phyloP scores from a whole-genome alignment of 1,284 basidiomycete species.

The Schizophyllum amplum region DNA sequence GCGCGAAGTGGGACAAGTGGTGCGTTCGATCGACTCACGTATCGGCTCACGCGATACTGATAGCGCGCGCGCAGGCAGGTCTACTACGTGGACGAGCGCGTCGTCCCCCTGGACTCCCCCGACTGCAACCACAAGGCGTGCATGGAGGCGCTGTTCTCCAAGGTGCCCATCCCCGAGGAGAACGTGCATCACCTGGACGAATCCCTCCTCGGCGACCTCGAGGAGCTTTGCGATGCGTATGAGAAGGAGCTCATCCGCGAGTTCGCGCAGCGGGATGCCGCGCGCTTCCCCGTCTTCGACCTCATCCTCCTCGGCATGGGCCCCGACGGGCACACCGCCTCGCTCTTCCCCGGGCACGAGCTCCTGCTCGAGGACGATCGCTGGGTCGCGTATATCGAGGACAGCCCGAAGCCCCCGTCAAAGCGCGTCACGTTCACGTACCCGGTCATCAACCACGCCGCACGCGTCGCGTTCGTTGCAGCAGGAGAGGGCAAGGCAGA shows the following conservation, averaged over 20 bases:
- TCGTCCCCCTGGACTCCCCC: constrained; percentile 86
- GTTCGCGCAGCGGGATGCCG: constrained; percentile 86
- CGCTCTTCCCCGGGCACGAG: constrained; percentile 89
- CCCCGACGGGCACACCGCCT: constrained; percentile 94
- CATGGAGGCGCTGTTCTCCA: constrained; percentile 70
- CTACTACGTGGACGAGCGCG: constrained; percentile 96
- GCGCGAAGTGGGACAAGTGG: constrained; percentile 95
- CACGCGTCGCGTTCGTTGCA: constrained; percentile 82
- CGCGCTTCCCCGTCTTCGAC: constrained; percentile 92
- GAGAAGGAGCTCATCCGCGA: constrained; percentile 88
- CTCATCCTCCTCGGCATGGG: constrained; percentile 92
- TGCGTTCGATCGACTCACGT: constrained; percentile 31
- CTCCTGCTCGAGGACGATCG: constrained; percentile 80
- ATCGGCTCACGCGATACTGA: constrained; percentile 6
- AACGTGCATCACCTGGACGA: constrained; percentile 87
- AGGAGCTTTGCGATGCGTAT: constrained; percentile 88
- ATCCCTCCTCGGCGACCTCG: constrained; percentile 65
- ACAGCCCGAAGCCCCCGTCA: constrained; percentile 92
- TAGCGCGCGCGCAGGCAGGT: constrained; percentile 66
- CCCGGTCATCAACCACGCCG: constrained; percentile 90
- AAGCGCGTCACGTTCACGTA: constrained; percentile 86
- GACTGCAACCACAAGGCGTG: constrained; percentile 90
- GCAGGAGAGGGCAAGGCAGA: constrained; percentile 82
- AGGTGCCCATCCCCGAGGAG: constrained; percentile 70
- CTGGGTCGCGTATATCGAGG: constrained; percentile 92